These are phyloP conservation scores for Neophaeococcomyces mojaviensis DNA, from an alignment of 2,329 filamentous ascomycete genomes.

Conservation along the genomic window DNA sequence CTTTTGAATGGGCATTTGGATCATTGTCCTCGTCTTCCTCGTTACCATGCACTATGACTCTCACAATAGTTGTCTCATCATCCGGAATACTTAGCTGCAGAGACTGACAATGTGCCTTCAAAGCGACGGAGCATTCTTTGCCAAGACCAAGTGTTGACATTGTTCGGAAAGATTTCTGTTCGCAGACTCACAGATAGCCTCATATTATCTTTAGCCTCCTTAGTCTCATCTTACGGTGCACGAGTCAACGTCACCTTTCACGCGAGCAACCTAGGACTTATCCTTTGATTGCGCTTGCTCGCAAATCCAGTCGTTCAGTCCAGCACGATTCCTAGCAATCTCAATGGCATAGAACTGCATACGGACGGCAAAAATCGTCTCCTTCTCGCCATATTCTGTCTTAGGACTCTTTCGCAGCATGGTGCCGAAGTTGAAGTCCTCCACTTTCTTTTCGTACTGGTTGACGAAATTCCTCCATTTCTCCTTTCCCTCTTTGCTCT, in stretches of 20 bases:
- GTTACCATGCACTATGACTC: no score
- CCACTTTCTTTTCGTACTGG: conserved; percentile 86
- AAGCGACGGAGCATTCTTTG: no score
- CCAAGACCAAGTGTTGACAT: no score
- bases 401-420: conserved; percentile 75
- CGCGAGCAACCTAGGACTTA: conserved; percentile 26
- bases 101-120: no score
- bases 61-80: no score
- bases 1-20: no score
- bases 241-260: conserved; percentile 11
- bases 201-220: no score
- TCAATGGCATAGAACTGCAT: conserved; percentile 83
- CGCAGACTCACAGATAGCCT: no score
- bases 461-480: conserved; percentile 92
- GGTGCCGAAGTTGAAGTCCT: conserved; percentile 97
- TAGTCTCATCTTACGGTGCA: neutral
- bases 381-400: conserved; percentile 77
- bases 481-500: conserved; percentile 93
- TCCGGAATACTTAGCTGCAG: no score
- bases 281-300: conserved; percentile 66
- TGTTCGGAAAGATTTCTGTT: no score
- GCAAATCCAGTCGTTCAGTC: conserved; percentile 95
- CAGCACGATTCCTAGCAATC: conserved; percentile 70
- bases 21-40: no score
- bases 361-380: conserved; percentile 78